Base-by-base conservation (phyloP, 495 filamentous ascomycete species). In the Gamarada debralockiae region DNA sequence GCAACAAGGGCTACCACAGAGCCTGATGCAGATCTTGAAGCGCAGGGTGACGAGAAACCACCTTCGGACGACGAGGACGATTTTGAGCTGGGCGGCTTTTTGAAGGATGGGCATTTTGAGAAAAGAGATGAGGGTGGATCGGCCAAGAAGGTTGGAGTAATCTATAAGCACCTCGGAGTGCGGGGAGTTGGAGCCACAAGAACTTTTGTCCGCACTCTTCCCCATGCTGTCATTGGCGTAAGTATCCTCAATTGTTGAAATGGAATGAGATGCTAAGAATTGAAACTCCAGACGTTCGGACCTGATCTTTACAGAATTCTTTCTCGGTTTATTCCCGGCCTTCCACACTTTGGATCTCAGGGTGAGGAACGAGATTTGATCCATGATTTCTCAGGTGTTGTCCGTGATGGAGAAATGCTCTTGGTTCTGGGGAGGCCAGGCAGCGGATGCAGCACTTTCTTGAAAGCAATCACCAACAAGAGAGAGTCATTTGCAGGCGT, bases 381-480 rank as follows among this genome's bases (percentile, higher is more conserved):
- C 49, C 68, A 88, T 61, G 84, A 90, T 59, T 91, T 92, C 61
- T 84, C 77, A 24, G 90, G 90, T n/a, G 75, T 85, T 8, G 81
- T 93, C 10, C 75, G 82, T 0, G 86, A 89, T 62, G 87, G 89
- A 44, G 82, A 86, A 64, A 90, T 92, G 83, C 85, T 93, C 80
- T 74, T 95, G 8, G 89, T 95, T 8, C 73, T 93, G 0, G 90
- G 90, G 1, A 74, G 86, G 20, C 90, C 90, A 0, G 90, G 90
- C 7, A 79, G 84, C 15, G 90, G 90, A 6, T 93, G 89, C 65
- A 83, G 79, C 23, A 91, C 90, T 1, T 89, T 93, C 52, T 75
- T 95, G 38, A 88, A 87, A 60, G 81, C 82, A 0, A 80, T 92
- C 49, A 77, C 85, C 45, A 92, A 92, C 57, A 78, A 89, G 50